Base-by-base conservation (phyloP, 768 basidiomycete species). In the Suillus ampliporus region DNA sequence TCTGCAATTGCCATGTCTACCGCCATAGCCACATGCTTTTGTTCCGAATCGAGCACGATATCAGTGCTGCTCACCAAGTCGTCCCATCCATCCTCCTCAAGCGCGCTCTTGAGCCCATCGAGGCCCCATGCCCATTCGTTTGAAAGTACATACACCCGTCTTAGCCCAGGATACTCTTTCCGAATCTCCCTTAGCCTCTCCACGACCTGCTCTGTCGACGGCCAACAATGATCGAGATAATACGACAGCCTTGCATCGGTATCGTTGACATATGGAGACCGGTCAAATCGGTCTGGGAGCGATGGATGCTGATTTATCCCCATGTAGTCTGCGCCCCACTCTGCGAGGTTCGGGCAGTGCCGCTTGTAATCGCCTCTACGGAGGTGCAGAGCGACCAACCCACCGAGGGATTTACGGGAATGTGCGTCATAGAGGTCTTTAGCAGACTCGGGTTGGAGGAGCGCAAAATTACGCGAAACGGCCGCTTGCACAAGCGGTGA, bases 1-100 rank as follows among this genome's bases (percentile, higher is more conserved):
- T 84, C 79, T 1, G 83, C 87, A 28, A 88, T 79, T 13, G 80
- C 83, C 86, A 88, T 88, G 68, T 88, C 86, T 41, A 87, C 79
- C 1, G 84, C 85, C 69, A 81, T 82, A 28, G 74, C 76, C 4
- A 87, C 83, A 15, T 83, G 72, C 15, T 67, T 71, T 68, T 88
- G 85, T 53, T 79, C 81, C 40, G 73, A 63, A 61, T 81, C 83
- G 28, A 88, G 70, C 47, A 64, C 64, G n/a, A 79, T 52, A 38
- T 82, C 81, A 8, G 74, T 62, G 15, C 79, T 83, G 11, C 78
- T 82, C 59, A 72, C 76, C 51, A 86, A 70, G 41, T 82, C 79
- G 10, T 76, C 71, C 86, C 86, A 88, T 3, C 85, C 83, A 63
- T 86, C 86, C 37, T 64, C 64, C 13, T 69, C 57, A 35, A 86